A percentile compares a stretch with the other conserved stretches of the same genome.
Conservation (phyloP, 140 eudicot genomes). For the Ambrosia hybrid region DNA sequence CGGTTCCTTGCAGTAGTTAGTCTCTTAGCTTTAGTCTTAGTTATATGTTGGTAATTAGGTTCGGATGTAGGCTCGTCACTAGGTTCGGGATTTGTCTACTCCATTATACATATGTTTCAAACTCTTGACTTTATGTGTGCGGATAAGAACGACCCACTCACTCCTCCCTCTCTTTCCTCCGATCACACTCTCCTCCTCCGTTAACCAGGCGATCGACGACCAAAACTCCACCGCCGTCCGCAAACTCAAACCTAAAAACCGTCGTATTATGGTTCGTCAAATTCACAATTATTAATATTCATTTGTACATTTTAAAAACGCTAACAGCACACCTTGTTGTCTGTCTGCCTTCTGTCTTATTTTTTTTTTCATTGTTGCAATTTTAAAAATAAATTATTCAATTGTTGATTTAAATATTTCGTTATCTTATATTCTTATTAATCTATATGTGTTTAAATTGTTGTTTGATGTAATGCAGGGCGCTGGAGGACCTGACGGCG, state of each 20-base stretch:
- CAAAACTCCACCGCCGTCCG: constrained; percentile 49
- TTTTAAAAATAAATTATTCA: no score
- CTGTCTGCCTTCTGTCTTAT: no score
- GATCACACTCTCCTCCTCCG: constrained; percentile 23
- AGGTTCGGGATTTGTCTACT: constrained; percentile 49
- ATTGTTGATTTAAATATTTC: not conserved
- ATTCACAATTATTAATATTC: not conserved
- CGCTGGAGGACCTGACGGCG: constrained; percentile 42
- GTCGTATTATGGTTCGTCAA: constrained; percentile 61
- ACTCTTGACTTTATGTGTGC: constrained; percentile 31
- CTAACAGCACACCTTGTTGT: no score
- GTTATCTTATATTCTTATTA: not conserved
- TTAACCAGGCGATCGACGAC: constrained; percentile 75
- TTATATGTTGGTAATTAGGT: not conserved
- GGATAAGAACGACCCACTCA: constrained; percentile 56
- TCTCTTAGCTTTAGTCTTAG: constrained; percentile 42
- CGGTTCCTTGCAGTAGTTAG: constrained; percentile 85
- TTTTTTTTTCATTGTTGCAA: no score
- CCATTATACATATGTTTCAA: constrained; percentile 15
- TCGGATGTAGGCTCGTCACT: constrained; percentile 35
- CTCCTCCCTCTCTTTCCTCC: constrained; percentile 30
- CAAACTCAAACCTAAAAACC: constrained; percentile 68
- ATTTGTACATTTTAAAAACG: no score
- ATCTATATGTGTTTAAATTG: constrained; percentile 1
- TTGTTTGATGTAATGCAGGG: constrained; percentile 39